Percentiles rank a stretch among this genome's conserved stretches.
phyloP scores from a whole-genome alignment of 495 filamentous ascomycete genomes.

The Cladorrhinum samala region DNA sequence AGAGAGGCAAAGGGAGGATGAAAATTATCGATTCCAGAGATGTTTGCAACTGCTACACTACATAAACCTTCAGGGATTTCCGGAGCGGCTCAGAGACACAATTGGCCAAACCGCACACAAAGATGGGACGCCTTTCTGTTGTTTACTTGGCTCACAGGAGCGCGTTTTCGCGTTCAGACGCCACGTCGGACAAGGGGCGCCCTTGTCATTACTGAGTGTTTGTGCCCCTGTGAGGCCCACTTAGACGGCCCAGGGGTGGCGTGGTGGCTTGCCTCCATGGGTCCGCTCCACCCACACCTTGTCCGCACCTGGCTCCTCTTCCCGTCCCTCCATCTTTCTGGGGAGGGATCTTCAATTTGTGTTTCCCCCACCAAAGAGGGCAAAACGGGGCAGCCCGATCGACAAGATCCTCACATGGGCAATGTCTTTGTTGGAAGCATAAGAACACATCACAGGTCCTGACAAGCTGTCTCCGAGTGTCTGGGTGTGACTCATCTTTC shows the following conservation, averaged over 20 bases:
- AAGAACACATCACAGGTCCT: neutral
- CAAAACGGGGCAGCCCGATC: neutral
- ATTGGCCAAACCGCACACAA: slow-evolving; percentile 7
- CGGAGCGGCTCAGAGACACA: neutral
- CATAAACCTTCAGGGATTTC: too few relatives aligned
- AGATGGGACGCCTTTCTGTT: slow-evolving; percentile 15
- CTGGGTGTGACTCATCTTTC: too few relatives aligned
- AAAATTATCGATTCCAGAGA: neutral
- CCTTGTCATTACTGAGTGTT: slow-evolving; percentile 14
- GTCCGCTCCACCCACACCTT: neutral
- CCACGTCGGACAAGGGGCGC: slow-evolving; percentile 14
- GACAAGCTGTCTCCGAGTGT: too few relatives aligned
- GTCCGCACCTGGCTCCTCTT: neutral
- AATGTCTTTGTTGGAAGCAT: neutral
- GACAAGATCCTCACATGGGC: neutral
- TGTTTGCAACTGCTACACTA: too few relatives aligned
- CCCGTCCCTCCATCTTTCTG: too few relatives aligned
- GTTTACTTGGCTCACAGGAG: slow-evolving; percentile 20
- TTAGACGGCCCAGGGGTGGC: slow-evolving; percentile 7
- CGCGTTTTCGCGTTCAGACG: slow-evolving; percentile 21
- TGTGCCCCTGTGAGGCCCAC: slow-evolving; percentile 13
- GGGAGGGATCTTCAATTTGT: too few relatives aligned
- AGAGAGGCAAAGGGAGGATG: neutral
- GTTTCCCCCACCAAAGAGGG: too few relatives aligned
- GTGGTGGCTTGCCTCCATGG: slow-evolving; percentile 4